Percentiles rank a stretch among this genome's conserved stretches.
Conservation (phyloP, 768 basidiomycete genomes). For the Amanita exitialis region DNA sequence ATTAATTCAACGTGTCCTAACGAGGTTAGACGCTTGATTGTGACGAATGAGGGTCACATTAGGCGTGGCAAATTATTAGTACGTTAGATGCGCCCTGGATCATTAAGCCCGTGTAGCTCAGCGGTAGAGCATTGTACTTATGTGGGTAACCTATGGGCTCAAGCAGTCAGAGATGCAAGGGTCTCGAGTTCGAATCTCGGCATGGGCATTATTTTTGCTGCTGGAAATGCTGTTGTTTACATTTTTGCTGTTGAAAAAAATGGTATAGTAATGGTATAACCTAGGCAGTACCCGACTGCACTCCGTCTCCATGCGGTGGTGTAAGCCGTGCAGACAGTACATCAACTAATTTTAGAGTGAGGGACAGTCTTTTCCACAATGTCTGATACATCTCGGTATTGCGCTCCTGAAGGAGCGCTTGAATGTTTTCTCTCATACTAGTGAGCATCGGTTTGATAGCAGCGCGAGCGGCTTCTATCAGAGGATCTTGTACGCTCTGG, state of each 20-base stretch:
- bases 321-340: neutral
- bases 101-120: slow-evolving; percentile 41
- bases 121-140: slow-evolving; percentile 54
- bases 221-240: neutral
- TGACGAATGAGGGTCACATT: neutral
- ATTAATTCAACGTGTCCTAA: slow-evolving; percentile 12
- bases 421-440: slow-evolving; percentile 13
- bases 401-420: slow-evolving; percentile 13
- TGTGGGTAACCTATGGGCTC: slow-evolving; percentile 29
- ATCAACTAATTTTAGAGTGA: slow-evolving; percentile 2
- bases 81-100: too few relatives aligned
- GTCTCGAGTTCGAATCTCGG: slow-evolving; percentile 49
- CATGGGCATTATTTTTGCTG: slow-evolving; percentile 32
- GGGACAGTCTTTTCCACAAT: slow-evolving; percentile 15
- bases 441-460: slow-evolving; percentile 16
- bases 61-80: neutral
- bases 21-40: slow-evolving; percentile 6
- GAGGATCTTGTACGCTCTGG: slow-evolving; percentile 15
- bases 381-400: slow-evolving; percentile 16
- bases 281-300: neutral
- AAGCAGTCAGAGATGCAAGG: slow-evolving; percentile 30
- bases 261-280: neutral
- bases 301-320: neutral
- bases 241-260: neutral
- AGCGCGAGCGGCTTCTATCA: slow-evolving; percentile 15